A percentile compares a stretch with the other conserved stretches of the same genome.
Conservation (phyloP, 2,329 filamentous ascomycete species). For the Endothia cerciana region DNA sequence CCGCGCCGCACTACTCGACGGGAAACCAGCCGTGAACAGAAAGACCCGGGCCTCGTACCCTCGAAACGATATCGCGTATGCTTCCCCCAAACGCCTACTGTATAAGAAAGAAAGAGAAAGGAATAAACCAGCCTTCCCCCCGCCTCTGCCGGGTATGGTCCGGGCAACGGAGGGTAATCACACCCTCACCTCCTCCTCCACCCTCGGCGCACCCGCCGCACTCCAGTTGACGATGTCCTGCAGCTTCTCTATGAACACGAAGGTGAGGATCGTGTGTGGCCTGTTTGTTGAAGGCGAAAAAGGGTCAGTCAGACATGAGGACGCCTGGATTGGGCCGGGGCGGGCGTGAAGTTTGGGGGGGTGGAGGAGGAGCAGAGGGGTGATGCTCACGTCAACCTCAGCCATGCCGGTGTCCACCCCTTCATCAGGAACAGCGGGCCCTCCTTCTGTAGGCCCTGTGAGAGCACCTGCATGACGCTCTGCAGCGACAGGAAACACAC, state of each 20-base stretch:
- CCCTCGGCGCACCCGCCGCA: neutral
- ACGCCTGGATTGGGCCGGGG: too few species aligned
- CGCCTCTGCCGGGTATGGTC: neutral
- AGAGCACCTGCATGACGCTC: conserved; percentile 41
- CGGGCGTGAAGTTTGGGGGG: too few species aligned
- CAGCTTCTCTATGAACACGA: conserved; percentile 51
- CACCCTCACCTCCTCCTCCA: conserved; percentile 26
- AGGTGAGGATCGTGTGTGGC: conserved; percentile 50
- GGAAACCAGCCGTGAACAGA: neutral
- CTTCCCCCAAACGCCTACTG: neutral
- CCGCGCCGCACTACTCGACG: neutral
- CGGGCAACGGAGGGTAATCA: conserved; percentile 1
- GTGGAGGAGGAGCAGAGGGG: too few species aligned
- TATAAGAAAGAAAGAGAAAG: neutral
- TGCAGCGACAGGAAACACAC: too few species aligned
- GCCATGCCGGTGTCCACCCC: conserved; percentile 51
- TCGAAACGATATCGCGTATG: neutral
- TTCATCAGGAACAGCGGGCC: conserved; percentile 49
- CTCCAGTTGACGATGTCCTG: conserved; percentile 36
- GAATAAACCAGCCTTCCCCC: too few species aligned
- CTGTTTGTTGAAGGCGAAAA: conserved; percentile 31
- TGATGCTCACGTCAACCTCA: conserved; percentile 48
- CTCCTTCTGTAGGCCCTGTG: conserved; percentile 42
- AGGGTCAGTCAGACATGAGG: neutral
- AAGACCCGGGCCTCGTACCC: neutral